Conservation (phyloP, 345 rosid species). For the Hibiscus syriacus region DNA sequence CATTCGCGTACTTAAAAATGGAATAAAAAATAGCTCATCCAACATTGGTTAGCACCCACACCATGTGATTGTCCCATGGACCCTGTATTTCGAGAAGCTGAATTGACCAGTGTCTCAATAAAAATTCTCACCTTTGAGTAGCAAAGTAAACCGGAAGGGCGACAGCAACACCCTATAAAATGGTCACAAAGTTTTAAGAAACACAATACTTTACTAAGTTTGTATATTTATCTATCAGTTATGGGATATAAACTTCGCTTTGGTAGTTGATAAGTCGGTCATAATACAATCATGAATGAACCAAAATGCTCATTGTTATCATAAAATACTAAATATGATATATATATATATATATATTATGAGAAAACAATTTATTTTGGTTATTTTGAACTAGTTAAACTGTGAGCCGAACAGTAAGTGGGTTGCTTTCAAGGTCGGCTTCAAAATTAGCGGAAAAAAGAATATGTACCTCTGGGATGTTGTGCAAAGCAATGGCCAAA, state of each 20-base stretch:
- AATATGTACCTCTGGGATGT: constrained; percentile 85
- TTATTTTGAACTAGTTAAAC: neutral
- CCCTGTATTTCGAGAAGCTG: neutral
- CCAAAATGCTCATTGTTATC: neutral
- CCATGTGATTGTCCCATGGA: neutral
- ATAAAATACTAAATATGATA: neutral
- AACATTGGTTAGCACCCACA: neutral
- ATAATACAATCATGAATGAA: neutral
- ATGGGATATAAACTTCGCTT: neutral
- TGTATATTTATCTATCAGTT: neutral
- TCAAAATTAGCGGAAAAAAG: constrained; percentile 9
- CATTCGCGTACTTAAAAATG: neutral
- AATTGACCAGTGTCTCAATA: neutral
- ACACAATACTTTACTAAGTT: neutral
- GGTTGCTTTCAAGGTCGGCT: neutral
- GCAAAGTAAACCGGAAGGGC: constrained; percentile 96
- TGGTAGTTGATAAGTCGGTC: neutral
- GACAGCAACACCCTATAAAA: constrained; percentile 87
- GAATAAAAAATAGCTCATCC: neutral
- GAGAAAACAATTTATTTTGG: neutral
- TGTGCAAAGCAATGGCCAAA: constrained; percentile 93
- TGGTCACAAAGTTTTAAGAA: neutral
- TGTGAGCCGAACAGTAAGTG: too few relatives aligned
- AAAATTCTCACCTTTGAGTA: constrained; percentile 70
- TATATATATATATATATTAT: neutral